Percentiles rank a stretch among this genome's conserved stretches.
These are phyloP conservation scores for Hirsutella thompsonii DNA, from an alignment of 2,329 filamentous ascomycete species.

Conservation along the genomic window DNA sequence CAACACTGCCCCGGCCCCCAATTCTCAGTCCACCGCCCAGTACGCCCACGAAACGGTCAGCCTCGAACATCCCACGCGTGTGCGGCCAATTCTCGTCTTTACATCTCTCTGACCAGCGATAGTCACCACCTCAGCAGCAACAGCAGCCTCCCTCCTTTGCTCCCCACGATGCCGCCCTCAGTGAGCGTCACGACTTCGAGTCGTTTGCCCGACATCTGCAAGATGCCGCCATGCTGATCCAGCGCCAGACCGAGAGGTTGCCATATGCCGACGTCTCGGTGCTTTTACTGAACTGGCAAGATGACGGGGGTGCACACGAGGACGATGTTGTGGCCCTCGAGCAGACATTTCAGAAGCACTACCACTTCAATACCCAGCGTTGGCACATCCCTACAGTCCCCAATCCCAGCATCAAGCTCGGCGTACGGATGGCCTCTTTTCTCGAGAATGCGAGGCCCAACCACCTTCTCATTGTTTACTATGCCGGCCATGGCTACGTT, in stretches of 20 bases:
- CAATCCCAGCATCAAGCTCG: conserved; percentile 48
- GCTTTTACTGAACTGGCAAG: conserved; percentile 49
- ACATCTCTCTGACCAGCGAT: not conserved
- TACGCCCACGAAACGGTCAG: conserved; percentile 22
- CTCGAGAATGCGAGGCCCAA: conserved; percentile 44
- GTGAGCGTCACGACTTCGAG: conserved; percentile 50
- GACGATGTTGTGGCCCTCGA: conserved; percentile 42
- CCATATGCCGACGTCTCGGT: conserved; percentile 47
- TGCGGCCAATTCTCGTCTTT: conserved; percentile 4
- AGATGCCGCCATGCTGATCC: conserved; percentile 55
- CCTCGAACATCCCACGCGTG: conserved; percentile 7
- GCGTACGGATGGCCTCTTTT: conserved; percentile 46
- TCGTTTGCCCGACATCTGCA: conserved; percentile 54
- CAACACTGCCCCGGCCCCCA: conserved; percentile 17
- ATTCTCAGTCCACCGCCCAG: conserved; percentile 15
- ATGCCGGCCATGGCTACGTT: conserved; percentile 47
- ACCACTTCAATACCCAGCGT: conserved; percentile 46
- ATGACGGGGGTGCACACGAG: conserved; percentile 39
- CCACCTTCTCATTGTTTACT: conserved; percentile 52
- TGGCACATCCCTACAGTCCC: conserved; percentile 48
- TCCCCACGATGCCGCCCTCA: conserved; percentile 25
- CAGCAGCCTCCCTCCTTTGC: conserved; percentile 18
- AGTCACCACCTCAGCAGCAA: conserved; percentile 3
- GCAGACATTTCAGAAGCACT: conserved; percentile 43
- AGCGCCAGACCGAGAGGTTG: conserved; percentile 45